Evolutionary conservation across 2,329 filamentous ascomycete genomes (phyloP).

Genomic region (Fusarium sp.): DNA sequence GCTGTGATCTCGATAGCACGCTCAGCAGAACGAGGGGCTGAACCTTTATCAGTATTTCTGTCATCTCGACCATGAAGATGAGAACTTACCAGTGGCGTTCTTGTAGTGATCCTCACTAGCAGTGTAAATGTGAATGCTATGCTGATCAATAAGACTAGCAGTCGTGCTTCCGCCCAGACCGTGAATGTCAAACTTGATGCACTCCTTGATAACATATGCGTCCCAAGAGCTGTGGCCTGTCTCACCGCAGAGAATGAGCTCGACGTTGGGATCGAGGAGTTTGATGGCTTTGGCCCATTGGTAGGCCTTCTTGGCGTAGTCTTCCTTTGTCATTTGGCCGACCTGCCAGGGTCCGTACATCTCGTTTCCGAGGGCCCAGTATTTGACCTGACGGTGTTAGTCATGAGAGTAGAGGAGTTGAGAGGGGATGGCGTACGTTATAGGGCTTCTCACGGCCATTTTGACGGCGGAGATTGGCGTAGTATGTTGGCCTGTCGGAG

Average conservation of each 20-base stretch:
- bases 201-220: slow-evolving; percentile 76
- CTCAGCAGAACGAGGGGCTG: slow-evolving; percentile 75
- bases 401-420: no score
- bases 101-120: slow-evolving; percentile 61
- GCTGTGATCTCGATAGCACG: slow-evolving; percentile 77
- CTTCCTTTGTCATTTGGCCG: slow-evolving; percentile 74
- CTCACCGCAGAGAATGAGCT: slow-evolving; percentile 79
- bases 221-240: slow-evolving; percentile 78
- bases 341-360: slow-evolving; percentile 75
- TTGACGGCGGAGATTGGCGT: slow-evolving; percentile 80
- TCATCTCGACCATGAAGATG: rapidly evolving
- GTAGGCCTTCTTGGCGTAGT: slow-evolving; percentile 74
- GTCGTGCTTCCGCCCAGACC: slow-evolving; percentile 48
- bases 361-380: slow-evolving; percentile 87
- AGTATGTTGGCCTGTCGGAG: slow-evolving; percentile 79
- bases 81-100: slow-evolving; percentile 57
- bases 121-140: slow-evolving; percentile 84
- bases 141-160: slow-evolving; percentile 74
- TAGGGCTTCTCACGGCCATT: slow-evolving; percentile 83
- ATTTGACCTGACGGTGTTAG: slow-evolving; percentile 65
- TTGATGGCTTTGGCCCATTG: slow-evolving; percentile 80
- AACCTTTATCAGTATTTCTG: neutral
- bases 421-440: slow-evolving; percentile 56
- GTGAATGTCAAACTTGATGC: slow-evolving; percentile 57
- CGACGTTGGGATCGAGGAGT: slow-evolving; percentile 74